phyloP scores from a whole-genome alignment of 441 rosid species.

The Raphanus hybrid region DNA sequence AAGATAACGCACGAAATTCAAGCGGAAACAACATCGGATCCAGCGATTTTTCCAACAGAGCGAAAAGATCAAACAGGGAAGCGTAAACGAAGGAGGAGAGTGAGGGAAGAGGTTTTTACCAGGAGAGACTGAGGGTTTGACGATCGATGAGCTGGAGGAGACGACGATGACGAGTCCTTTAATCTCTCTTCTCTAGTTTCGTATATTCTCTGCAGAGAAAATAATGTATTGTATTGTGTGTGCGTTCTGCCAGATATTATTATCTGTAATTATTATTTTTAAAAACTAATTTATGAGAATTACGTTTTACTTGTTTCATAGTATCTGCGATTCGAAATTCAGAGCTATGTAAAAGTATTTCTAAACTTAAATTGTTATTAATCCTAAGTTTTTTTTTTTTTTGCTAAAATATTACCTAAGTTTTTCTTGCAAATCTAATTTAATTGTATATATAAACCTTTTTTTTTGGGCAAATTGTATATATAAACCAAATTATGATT shows the following conservation, averaged over 20 bases:
- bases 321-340: neutral
- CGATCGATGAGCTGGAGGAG: conserved; percentile 43
- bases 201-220: conserved; percentile 1
- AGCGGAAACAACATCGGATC: conserved; percentile 37
- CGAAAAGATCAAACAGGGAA: conserved; percentile 6
- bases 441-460: neutral
- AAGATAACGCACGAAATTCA: conserved; percentile 14
- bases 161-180: conserved; percentile 37
- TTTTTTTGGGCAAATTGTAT: too few species aligned
- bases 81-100: neutral
- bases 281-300: neutral
- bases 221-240: neutral
- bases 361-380: too few species aligned
- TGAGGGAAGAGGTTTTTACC: neutral
- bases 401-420: too few species aligned
- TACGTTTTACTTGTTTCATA: neutral
- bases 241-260: conserved; percentile 3
- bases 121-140: conserved; percentile 37
- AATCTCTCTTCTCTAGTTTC: conserved; percentile 33
- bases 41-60: conserved; percentile 19
- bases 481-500: neutral
- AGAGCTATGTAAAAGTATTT: too few species aligned
- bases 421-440: neutral
- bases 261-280: neutral
- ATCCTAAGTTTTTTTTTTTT: neutral